phyloP scores from a whole-genome alignment of 495 filamentous ascomycete genomes.

The Aspergillus ellipticus region DNA sequence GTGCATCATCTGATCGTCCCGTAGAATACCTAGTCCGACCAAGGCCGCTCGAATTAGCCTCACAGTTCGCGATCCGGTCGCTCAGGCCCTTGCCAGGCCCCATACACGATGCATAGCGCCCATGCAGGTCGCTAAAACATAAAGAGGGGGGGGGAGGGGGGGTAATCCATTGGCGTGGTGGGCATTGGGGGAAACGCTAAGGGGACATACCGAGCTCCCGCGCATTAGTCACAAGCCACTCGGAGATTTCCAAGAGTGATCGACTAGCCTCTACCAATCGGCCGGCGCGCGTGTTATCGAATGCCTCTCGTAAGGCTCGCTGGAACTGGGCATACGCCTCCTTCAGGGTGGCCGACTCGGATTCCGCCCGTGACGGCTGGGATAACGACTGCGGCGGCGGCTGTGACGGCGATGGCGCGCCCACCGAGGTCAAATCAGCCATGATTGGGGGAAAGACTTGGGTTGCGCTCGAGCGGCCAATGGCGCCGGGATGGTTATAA shows the following conservation, averaged over 20 bases:
- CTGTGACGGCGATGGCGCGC: slow-evolving; percentile 41
- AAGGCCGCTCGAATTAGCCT: slow-evolving; percentile 29
- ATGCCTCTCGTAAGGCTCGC: slow-evolving; percentile 64
- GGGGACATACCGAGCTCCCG: slow-evolving; percentile 72
- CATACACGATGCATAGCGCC: not conserved
- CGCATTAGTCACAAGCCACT: slow-evolving; percentile 80
- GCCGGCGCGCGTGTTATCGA: slow-evolving; percentile 71
- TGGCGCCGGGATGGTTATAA: slow-evolving; percentile 54
- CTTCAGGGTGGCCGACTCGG: slow-evolving; percentile 41
- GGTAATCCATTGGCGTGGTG: slow-evolving; percentile 3
- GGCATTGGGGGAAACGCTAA: slow-evolving; percentile 12
- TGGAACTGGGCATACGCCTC: slow-evolving; percentile 76
- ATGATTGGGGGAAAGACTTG: slow-evolving; percentile 53
- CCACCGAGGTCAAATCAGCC: slow-evolving; percentile 47
- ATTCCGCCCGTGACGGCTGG: slow-evolving; percentile 36
- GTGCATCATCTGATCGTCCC: slow-evolving; percentile 71
- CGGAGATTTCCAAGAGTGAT: slow-evolving; percentile 72
- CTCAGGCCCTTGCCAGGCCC: not conserved
- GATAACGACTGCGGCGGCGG: slow-evolving; percentile 35
- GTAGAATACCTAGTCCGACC: slow-evolving; percentile 53
- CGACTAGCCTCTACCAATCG: slow-evolving; percentile 67
- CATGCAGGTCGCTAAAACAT: not conserved
- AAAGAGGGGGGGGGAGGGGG: not conserved
- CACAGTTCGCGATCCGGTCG: not conserved
- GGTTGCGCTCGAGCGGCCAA: slow-evolving; percentile 45